Conservation (phyloP, 2,329 filamentous ascomycete genomes). For the Penicillium sp. region DNA sequence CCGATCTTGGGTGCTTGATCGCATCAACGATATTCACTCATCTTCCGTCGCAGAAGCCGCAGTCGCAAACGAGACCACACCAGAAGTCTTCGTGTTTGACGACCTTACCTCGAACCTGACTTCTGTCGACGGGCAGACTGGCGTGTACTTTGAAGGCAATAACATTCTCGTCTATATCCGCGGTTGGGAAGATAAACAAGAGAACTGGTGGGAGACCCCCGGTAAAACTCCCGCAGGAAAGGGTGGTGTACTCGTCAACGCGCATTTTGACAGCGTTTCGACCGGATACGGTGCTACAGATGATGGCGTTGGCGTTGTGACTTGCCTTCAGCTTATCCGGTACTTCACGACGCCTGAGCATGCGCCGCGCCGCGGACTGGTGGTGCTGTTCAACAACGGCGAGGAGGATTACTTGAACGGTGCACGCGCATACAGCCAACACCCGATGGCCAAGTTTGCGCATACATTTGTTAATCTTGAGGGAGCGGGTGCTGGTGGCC, state of each 20-base stretch:
- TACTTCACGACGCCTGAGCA: slow-evolving; percentile 75
- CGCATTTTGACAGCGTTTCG: slow-evolving; percentile 91
- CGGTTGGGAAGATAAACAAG: slow-evolving; percentile 71
- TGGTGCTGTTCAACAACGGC: slow-evolving; percentile 89
- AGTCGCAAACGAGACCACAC: slow-evolving; percentile 26
- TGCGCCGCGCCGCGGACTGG: slow-evolving; percentile 74
- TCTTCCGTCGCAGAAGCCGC: slow-evolving; percentile 49
- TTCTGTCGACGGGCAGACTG: slow-evolving; percentile 54
- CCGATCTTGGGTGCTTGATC: slow-evolving; percentile 70
- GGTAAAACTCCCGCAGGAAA: slow-evolving; percentile 55
- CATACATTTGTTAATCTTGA: slow-evolving; percentile 94
- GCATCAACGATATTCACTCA: slow-evolving; percentile 69
- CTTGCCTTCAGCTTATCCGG: slow-evolving; percentile 78
- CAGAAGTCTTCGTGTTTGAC: slow-evolving; percentile 66
- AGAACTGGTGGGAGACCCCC: slow-evolving; percentile 69
- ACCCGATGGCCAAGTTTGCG: slow-evolving; percentile 75
- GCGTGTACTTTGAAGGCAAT: slow-evolving; percentile 84
- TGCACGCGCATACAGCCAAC: slow-evolving; percentile 78
- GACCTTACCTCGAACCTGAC: slow-evolving; percentile 79
- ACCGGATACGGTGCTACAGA: slow-evolving; percentile 93
- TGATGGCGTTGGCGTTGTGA: slow-evolving; percentile 87
- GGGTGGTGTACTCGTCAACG: slow-evolving; percentile 86
- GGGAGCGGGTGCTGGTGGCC: slow-evolving; percentile 87
- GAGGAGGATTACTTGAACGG: slow-evolving; percentile 93
- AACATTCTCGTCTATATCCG: slow-evolving; percentile 92